Percentiles rank a stretch among this genome's conserved stretches.
Evolutionary conservation across 345 rosid species (phyloP).

Genomic region (Durio zibethinus): DNA sequence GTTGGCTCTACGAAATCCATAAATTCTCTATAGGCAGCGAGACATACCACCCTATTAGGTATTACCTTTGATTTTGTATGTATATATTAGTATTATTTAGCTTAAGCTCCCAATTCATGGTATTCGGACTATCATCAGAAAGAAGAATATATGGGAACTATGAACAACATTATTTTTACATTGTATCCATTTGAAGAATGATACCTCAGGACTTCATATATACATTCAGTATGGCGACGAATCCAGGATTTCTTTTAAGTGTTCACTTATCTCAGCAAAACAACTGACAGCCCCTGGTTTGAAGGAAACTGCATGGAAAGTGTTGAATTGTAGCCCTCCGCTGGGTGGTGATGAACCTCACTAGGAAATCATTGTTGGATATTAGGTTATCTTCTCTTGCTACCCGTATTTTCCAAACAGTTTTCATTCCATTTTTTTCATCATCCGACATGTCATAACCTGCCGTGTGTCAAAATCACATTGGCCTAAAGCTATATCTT

Average conservation of each 20-base stretch:
- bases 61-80: not conserved
- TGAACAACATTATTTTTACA: not conserved
- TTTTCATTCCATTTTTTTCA: not conserved
- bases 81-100: not conserved
- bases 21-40: not conserved
- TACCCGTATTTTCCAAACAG: not conserved
- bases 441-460: not conserved
- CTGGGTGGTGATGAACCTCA: not conserved
- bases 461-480: not conserved
- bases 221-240: no score
- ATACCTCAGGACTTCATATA: not conserved
- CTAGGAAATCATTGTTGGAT: conserved; percentile 1
- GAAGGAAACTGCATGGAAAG: conserved; percentile 20
- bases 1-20: conserved; percentile 4
- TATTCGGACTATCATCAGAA: not conserved
- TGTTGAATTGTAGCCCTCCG: conserved; percentile 11
- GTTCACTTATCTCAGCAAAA: not conserved
- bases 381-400: not conserved
- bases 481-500: not conserved
- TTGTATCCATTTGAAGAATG: not conserved
- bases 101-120: not conserved
- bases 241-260: no score
- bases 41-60: no score
- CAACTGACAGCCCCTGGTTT: not conserved
- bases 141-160: not conserved